Conservation (phyloP, 306 rosid species). For the Cicer judaicum region DNA sequence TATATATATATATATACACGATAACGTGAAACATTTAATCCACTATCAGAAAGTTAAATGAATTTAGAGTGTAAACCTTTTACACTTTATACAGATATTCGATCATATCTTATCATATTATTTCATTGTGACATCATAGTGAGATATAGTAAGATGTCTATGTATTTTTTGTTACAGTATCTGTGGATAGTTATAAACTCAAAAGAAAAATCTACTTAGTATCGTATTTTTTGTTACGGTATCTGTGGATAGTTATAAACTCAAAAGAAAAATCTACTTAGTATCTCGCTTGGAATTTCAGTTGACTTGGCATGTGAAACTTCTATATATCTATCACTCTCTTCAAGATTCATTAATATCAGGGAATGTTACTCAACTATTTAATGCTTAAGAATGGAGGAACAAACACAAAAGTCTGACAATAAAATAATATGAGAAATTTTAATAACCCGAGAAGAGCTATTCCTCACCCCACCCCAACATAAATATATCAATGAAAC, state of each 20-base stretch:
- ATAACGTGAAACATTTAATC: slow-evolving; percentile 22
- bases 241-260: no score
- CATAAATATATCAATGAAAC: not conserved
- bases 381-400: not conserved
- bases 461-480: not conserved
- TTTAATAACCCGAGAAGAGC: not conserved
- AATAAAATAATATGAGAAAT: not conserved
- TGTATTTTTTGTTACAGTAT: no score
- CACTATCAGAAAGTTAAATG: not conserved
- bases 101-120: not conserved
- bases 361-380: not conserved
- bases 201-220: not conserved
- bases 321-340: not conserved
- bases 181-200: no score
- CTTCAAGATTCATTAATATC: not conserved
- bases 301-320: not conserved
- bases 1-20: not conserved
- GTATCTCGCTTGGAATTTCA: slow-evolving; percentile 2
- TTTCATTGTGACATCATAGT: not conserved
- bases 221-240: not conserved
- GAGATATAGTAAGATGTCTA: not conserved
- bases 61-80: not conserved
- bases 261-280: not conserved
- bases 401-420: slow-evolving; percentile 5
- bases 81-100: not conserved